Base-by-base conservation (phyloP, 1,284 basidiomycete species). In the Ustilago vetiveriae region DNA sequence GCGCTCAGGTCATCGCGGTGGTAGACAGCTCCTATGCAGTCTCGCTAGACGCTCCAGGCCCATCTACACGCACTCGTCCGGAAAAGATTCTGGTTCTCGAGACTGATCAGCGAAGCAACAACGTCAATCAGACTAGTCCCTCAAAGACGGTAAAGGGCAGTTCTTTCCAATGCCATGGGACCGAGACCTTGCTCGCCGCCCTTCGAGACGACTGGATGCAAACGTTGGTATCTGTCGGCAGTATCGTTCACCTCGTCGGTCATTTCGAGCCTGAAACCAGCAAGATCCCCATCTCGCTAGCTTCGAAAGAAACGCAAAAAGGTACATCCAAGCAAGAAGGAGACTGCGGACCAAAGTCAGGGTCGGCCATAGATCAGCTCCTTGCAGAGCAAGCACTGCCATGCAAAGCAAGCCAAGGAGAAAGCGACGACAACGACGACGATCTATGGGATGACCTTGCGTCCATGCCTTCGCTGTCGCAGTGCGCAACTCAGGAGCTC, bases 171-270 rank as follows among this genome's bases (percentile, higher is more conserved):
- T 3, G 43, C 6, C 17, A 40, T 8, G 7, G 39, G 11, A 8
- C 39, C 14, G 58, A 56, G 8, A 49, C 42, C 3, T 21, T 65
- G 23, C 50, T 70, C 22, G 75, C 75, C 4, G 55, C 66, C 8
- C 48, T 79, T 5, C 68, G 76, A 32, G 76, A 77, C 35, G 75
- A 79, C 29, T 79, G 76, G 76, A 35, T 65, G n/a, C 41, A 55
- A 26, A 72, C 58, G 6, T 38, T 54, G 13, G 66, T 75, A 30
- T 29, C 48, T 6, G 42, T 41, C 2, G 69, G 70, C 39, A 70
- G 65, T 42, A 59, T 56, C 16, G 58, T 79, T 10, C 73, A 79
- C 27, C 63, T 76, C 10, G 63, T 72, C 24, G 76, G 76, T 14
- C 43, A 45, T 9, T 77, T 72, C 52, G 59, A 71, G 22, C 33